Percentiles rank a stretch among this genome's conserved stretches.
phyloP scores from a whole-genome alignment of 1,284 basidiomycete species.

The Pseudozyma thailandica region DNA sequence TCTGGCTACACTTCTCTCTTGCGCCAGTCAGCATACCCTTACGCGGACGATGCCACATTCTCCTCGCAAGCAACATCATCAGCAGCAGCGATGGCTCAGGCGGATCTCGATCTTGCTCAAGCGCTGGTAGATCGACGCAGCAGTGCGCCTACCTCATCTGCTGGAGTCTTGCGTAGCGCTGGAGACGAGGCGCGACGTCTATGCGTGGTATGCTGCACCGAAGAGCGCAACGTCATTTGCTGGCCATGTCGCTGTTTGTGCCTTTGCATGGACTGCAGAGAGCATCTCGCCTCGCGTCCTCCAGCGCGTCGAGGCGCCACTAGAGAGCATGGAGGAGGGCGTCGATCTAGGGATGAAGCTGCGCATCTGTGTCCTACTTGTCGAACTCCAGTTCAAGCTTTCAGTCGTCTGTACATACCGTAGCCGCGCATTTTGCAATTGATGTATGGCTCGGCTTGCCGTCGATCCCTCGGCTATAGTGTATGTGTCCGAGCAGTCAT shows the following conservation, averaged over 20 bases:
- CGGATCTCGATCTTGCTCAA: conserved; percentile 24
- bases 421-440: too few species aligned
- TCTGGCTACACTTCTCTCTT: conserved; percentile 34
- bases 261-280: conserved; percentile 63
- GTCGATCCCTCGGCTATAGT: too few species aligned
- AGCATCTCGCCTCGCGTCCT: conserved; percentile 54
- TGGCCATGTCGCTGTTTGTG: conserved; percentile 67
- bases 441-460: too few species aligned
- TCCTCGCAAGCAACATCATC: not conserved
- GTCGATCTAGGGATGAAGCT: conserved; percentile 3
- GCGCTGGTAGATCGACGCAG: conserved; percentile 19
- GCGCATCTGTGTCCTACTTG: conserved; percentile 58
- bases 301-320: conserved; percentile 21
- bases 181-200: conserved; percentile 32
- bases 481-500: too few species aligned
- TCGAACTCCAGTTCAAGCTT: conserved; percentile 56
- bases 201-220: conserved; percentile 42
- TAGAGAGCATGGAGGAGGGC: not conserved
- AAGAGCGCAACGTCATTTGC: conserved; percentile 59
- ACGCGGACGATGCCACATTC: not conserved
- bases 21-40: not conserved
- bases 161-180: not conserved
- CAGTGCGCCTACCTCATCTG: not conserved
- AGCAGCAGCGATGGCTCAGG: not conserved
- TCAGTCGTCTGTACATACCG: conserved; percentile 56